These are phyloP conservation scores for Balamuthia mandrillaris DNA, from an alignment of 208 protist genomes.

Conservation along the genomic window DNA sequence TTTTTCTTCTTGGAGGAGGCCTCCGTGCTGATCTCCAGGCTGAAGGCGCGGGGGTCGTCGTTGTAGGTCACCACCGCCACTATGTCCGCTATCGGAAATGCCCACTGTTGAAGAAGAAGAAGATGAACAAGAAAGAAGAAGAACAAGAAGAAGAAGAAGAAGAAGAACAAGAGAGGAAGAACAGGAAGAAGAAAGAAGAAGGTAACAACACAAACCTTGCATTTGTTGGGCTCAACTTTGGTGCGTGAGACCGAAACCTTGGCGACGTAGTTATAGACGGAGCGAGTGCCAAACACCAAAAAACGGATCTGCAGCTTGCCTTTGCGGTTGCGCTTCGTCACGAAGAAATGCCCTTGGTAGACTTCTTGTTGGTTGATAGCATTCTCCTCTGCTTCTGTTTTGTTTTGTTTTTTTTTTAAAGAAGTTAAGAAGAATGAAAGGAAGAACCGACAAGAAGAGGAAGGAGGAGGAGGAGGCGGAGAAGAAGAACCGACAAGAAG, in stretches of 20 bases:
- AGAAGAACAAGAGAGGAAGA: background rate
- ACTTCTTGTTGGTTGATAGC: background rate
- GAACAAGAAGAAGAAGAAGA: background rate
- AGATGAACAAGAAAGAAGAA: background rate
- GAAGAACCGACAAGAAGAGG: too few relatives aligned
- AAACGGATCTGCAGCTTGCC: constrained; percentile 21
- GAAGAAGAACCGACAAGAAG: too few relatives aligned
- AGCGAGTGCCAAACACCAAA: background rate
- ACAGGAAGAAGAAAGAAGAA: background rate
- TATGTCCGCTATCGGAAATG: constrained; percentile 1
- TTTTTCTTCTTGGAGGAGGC: background rate
- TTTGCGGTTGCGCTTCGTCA: constrained; percentile 22
- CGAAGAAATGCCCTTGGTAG: constrained; percentile 6
- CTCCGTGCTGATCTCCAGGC: background rate
- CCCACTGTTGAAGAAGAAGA: background rate
- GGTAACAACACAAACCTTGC: background rate
- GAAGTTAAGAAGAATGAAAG: too few relatives aligned
- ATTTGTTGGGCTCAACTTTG: background rate
- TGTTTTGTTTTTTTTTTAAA: too few relatives aligned
- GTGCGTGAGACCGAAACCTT: background rate
- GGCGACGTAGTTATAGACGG: background rate
- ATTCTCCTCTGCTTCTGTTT: background rate
- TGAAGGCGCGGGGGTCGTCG: constrained; percentile 2
- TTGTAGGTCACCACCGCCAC: background rate
- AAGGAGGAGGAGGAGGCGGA: too few relatives aligned